Conservation (phyloP, 2,329 filamentous ascomycete genomes). For the Thermochaetoides dissita region DNA sequence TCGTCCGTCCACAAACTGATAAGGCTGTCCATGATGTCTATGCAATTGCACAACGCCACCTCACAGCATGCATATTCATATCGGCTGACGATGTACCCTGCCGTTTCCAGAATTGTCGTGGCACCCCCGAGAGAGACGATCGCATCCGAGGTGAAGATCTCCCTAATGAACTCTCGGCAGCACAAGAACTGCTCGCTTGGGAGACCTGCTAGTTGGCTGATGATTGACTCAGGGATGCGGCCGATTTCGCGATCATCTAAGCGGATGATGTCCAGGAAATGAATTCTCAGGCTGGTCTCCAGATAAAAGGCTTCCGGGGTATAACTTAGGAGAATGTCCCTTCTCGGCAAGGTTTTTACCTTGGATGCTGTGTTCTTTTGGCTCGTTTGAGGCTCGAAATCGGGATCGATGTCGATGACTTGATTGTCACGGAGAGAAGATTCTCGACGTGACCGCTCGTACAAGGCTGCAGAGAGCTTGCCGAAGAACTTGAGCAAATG, state of each 20-base stretch:
- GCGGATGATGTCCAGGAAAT: conserved; percentile 29
- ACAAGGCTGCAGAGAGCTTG: conserved; percentile 24
- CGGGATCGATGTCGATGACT: conserved; percentile 53
- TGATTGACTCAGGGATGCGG: conserved; percentile 34
- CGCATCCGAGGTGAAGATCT: conserved; percentile 41
- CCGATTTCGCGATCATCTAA: conserved; percentile 31
- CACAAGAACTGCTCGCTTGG: conserved; percentile 39
- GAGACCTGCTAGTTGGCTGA: conserved; percentile 35
- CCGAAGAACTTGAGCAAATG: conserved; percentile 31
- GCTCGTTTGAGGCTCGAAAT: conserved; percentile 47
- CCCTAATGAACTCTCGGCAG: conserved; percentile 34
- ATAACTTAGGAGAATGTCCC: conserved; percentile 27
- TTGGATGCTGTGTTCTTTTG: conserved; percentile 26
- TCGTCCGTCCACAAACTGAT: conserved; percentile 49
- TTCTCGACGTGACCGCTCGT: conserved; percentile 21
- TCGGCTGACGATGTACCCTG: conserved; percentile 37
- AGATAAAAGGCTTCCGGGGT: conserved; percentile 33
- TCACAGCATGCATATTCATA: conserved; percentile 61
- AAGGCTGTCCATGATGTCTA: conserved; percentile 54
- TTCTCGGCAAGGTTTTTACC: conserved; percentile 30
- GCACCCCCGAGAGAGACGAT: conserved; percentile 34
- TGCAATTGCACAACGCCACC: conserved; percentile 50
- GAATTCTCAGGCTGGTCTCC: conserved; percentile 32
- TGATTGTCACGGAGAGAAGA: conserved; percentile 29
- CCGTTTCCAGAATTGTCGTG: conserved; percentile 31